These are phyloP conservation scores for Phytophthora litchii DNA, from an alignment of 352 stramenopile genomes.

Conservation along the genomic window DNA sequence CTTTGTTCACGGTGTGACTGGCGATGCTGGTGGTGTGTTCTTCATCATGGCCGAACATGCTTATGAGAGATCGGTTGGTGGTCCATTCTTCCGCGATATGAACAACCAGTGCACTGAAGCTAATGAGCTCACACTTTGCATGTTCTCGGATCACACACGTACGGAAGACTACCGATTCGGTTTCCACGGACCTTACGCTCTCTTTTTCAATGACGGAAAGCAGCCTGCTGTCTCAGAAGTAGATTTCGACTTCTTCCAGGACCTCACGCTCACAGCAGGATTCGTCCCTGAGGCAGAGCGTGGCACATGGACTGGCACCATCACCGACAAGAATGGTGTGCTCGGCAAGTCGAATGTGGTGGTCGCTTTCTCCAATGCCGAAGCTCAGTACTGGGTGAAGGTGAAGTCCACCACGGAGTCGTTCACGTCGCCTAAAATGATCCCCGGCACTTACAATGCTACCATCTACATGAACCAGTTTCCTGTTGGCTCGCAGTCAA, in stretches of 20 bases:
- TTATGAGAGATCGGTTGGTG: slow-evolving; percentile 56
- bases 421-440: slow-evolving; percentile 55
- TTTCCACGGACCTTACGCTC: slow-evolving; percentile 58
- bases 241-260: slow-evolving; percentile 61
- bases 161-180: slow-evolving; percentile 58
- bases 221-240: slow-evolving; percentile 28
- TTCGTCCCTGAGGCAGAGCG: slow-evolving; percentile 44
- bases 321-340: slow-evolving; percentile 38
- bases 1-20: slow-evolving; percentile 50
- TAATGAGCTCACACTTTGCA: slow-evolving; percentile 62
- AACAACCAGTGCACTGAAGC: slow-evolving; percentile 61
- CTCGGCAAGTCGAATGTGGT: slow-evolving; percentile 36
- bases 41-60: slow-evolving; percentile 54
- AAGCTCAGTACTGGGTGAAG: slow-evolving; percentile 56
- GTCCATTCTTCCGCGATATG: slow-evolving; percentile 64
- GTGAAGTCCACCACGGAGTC: slow-evolving; percentile 17
- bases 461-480: slow-evolving; percentile 67
- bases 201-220: slow-evolving; percentile 50
- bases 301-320: slow-evolving; percentile 38
- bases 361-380: slow-evolving; percentile 25
- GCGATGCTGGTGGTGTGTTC: slow-evolving; percentile 46
- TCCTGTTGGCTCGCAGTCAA: slow-evolving; percentile 37
- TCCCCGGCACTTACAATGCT: slow-evolving; percentile 51
- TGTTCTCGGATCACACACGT: slow-evolving; percentile 69
- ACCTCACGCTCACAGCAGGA: slow-evolving; percentile 39